Evolutionary conservation across 352 stramenopile genomes (phyloP).

Genomic region (Pythium sp.): DNA sequence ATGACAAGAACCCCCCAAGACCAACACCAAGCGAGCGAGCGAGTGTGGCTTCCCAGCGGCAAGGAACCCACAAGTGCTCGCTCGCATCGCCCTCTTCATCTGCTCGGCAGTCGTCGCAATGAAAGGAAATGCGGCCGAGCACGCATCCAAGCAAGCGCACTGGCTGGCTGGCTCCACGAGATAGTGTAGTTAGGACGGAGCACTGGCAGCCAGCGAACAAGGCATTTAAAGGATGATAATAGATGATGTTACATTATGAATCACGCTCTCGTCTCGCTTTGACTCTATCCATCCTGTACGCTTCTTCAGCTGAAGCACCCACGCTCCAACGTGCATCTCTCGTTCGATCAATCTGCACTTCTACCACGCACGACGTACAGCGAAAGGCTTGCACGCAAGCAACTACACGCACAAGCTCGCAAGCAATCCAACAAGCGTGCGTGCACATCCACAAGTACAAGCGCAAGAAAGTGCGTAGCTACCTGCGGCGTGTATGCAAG

Average conservation of each 20-base stretch:
- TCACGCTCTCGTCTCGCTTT: neutral
- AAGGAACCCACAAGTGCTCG: slow-evolving; percentile 1
- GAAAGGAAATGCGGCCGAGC: neutral
- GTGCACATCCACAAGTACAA: neutral
- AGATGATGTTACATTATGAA: neutral
- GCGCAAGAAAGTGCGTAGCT: neutral
- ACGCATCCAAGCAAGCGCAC: neutral
- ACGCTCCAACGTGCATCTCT: neutral
- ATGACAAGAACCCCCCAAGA: neutral
- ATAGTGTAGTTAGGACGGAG: neutral
- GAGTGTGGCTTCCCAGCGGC: slow-evolving; percentile 1
- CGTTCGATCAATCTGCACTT: neutral
- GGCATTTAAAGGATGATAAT: neutral
- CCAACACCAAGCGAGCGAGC: neutral
- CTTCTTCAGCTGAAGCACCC: neutral
- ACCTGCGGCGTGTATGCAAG: neutral
- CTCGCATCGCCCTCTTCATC: neutral
- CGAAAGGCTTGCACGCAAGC: neutral
- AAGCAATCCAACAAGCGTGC: neutral
- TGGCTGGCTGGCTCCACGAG: neutral
- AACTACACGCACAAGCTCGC: neutral
- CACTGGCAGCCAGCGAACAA: neutral
- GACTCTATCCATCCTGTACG: neutral
- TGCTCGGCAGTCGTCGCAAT: neutral
- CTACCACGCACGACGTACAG: neutral